Percentiles rank a stretch among this genome's conserved stretches.
Evolutionary conservation across 169 alveolate species (phyloP).

Genomic region (Plasmodium malariae): DNA sequence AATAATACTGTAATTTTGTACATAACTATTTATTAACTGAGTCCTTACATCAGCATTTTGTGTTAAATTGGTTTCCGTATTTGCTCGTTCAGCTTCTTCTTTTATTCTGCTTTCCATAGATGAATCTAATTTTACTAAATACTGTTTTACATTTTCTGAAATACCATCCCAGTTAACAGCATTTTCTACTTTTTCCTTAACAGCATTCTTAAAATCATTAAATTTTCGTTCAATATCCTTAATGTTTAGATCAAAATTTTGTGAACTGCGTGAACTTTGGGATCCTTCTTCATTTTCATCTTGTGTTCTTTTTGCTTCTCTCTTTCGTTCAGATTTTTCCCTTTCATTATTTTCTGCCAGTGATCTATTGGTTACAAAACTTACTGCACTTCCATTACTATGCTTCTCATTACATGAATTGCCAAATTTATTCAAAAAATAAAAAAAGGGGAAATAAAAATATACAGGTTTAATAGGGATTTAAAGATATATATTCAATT

Average conservation of each 20-base stretch:
- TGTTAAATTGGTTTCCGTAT: neutral
- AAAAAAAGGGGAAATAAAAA: neutral
- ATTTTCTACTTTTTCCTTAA: conserved; percentile 22
- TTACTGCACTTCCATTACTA: neutral
- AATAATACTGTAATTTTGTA: conserved; percentile 15
- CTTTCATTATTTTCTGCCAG: conserved; percentile 2
- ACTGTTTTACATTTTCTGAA: conserved; percentile 14
- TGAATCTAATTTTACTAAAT: conserved; percentile 11
- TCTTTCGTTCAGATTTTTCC: neutral
- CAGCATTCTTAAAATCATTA: conserved; percentile 26
- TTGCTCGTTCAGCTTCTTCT: conserved; percentile 12
- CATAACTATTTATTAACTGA: neutral
- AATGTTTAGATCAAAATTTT: neutral
- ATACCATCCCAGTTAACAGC: conserved; percentile 30
- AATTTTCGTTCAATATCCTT: conserved; percentile 20
- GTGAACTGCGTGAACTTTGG: neutral
- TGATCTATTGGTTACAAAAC: neutral
- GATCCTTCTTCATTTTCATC: neutral
- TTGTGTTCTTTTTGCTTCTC: neutral
- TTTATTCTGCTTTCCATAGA: conserved; percentile 19
- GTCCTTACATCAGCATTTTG: neutral
- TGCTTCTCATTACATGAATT: neutral
- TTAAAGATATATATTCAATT: neutral
- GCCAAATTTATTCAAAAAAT: neutral
- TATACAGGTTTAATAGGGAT: neutral